Conservation (phyloP, 306 rosid species). For the Vachellia collinsii region DNA sequence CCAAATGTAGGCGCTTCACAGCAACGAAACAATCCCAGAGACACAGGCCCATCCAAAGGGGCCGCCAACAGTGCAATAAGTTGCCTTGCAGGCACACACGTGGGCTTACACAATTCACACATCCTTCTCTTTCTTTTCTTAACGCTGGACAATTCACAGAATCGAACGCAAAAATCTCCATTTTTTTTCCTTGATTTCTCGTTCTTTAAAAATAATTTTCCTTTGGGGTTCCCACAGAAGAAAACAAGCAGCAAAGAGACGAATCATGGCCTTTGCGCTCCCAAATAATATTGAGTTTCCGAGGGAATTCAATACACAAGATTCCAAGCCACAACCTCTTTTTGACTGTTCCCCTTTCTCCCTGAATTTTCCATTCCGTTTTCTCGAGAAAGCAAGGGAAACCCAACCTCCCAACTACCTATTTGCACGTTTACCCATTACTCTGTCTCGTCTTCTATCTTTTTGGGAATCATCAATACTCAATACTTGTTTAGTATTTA, state of each 20-base stretch:
- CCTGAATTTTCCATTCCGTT: slow-evolving; percentile 24
- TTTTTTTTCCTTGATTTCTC: not conserved
- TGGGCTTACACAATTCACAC: slow-evolving; percentile 13
- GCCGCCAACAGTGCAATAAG: slow-evolving; percentile 20
- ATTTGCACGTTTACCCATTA: slow-evolving; percentile 53
- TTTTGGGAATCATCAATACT: slow-evolving; percentile 36
- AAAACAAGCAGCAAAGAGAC: slow-evolving; percentile 52
- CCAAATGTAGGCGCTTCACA: slow-evolving; percentile 34
- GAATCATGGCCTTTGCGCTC: slow-evolving; percentile 47
- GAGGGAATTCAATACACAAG: slow-evolving; percentile 54
- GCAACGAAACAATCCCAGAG: slow-evolving; percentile 29
- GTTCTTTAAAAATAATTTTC: too few species aligned
- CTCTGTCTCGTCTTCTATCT: slow-evolving; percentile 37
- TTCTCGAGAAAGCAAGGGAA: slow-evolving; percentile 41
- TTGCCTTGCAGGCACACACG: slow-evolving; percentile 42
- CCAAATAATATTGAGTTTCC: slow-evolving; percentile 25
- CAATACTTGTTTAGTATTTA: slow-evolving; percentile 31
- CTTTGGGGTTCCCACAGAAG: slow-evolving; percentile 20
- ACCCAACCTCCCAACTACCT: slow-evolving; percentile 28
- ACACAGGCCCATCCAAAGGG: not conserved
- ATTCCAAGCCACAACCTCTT: slow-evolving; percentile 44
- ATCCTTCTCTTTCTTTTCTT: not conserved
- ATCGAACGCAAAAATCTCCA: not conserved
- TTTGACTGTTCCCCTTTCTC: slow-evolving; percentile 51
- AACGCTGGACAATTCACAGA: not conserved